Evolutionary conservation across 805 yeast species (phyloP), one percentile per base, ranked within the genome.

Genomic region (Candida xyloterini): DNA sequence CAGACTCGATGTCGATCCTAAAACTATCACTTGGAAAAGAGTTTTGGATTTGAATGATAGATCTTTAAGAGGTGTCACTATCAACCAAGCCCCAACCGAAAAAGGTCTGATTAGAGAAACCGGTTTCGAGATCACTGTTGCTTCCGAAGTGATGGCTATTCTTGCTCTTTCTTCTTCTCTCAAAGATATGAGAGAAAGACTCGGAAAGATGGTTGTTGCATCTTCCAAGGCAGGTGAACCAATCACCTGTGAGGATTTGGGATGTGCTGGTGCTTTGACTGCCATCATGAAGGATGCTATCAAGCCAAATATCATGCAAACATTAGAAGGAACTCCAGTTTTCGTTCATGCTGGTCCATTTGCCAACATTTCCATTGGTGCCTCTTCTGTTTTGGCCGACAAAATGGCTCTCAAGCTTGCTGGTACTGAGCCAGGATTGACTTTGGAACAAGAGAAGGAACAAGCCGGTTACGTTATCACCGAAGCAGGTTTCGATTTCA

Each of bases 341-440:
- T 80, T 91, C 57, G 96, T 91, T 14, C 98, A 91, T 61, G 97
- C 97, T 28, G 98, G 98, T 48, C 98, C 98, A 21, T 91, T 91
- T 63, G 98, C 98, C 51, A 91, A 91, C 67, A 91, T 91, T 50
- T 86, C 96, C 24, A 91, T 91, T 60, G 99, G 99, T 55, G 96
- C 97, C 10, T 85, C 91, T 25, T 90, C 97, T 10, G 90, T 91
- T 13, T 69, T 91, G 42, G 97, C 98, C 41, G 99, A 91, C 63
- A 81, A 81, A 62, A 78, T 91, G 66, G 99, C 95, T 5, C 73
- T 91, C 59, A 89, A 91, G 67, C 77, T 91, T 53, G 89, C 95
- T 13, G 93, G 93, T 54, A 70, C 78, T 25, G 74, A 71, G 38
- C 66, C 70, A 29, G 66, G 58, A 24, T 63, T 74, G 15, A 67